Conservation (phyloP, 192 early-diverging fungal genomes). For the Coemansia sp. region DNA sequence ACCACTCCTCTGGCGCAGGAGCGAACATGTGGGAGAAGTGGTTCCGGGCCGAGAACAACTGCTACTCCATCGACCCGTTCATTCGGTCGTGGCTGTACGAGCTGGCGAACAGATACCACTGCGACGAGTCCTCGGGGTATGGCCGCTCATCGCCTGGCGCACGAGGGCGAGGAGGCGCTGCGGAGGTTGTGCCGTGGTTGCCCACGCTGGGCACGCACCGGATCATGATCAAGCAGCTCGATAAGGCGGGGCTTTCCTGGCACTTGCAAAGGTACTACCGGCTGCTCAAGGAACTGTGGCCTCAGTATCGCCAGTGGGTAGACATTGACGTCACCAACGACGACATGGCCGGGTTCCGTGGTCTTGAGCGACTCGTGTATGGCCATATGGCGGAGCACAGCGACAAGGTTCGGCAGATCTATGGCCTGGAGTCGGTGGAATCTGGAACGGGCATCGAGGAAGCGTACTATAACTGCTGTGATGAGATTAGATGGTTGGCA, state of each 20-base stretch:
- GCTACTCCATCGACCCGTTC: neutral
- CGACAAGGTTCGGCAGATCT: neutral
- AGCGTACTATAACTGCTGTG: slow-evolving; percentile 2
- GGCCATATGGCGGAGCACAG: slow-evolving; percentile 7
- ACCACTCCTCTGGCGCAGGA: neutral
- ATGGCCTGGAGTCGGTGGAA: neutral
- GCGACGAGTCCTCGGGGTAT: neutral
- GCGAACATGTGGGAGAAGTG: slow-evolving; percentile 30
- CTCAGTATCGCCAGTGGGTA: slow-evolving; percentile 21
- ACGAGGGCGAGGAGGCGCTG: neutral
- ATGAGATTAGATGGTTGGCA: too few species aligned
- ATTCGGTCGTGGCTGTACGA: slow-evolving; percentile 8
- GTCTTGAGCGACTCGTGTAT: slow-evolving; percentile 10
- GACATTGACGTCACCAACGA: neutral
- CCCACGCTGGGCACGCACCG: slow-evolving; percentile 31
- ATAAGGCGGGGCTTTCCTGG: neutral
- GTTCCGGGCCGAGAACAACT: neutral
- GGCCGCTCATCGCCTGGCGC: too few species aligned
- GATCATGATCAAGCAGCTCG: slow-evolving; percentile 14
- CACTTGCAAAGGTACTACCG: slow-evolving; percentile 1
- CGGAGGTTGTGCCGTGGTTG: slow-evolving; percentile 14
- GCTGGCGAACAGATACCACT: slow-evolving; percentile 8
- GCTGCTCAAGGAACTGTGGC: slow-evolving; percentile 10
- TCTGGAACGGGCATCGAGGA: neutral
- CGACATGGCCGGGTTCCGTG: neutral